These are phyloP conservation scores for Ogataea kodamae DNA, from an alignment of 805 yeast genomes.

Conservation along the genomic window DNA sequence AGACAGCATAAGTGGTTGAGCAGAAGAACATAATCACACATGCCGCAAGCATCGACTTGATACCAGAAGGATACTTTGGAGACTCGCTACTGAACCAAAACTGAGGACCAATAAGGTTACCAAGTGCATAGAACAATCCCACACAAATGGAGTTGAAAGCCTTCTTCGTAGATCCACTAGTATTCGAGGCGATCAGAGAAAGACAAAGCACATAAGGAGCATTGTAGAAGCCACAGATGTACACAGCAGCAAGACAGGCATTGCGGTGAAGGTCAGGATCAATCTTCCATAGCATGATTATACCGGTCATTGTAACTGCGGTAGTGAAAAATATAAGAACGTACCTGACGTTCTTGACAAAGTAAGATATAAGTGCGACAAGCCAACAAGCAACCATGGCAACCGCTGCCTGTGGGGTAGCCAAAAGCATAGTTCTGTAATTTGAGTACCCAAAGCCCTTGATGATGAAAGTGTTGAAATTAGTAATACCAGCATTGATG, in stretches of 20 bases:
- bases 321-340: constrained; percentile 25
- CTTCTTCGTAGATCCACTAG: constrained; percentile 59
- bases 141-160: constrained; percentile 49
- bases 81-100: constrained; percentile 48
- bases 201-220: constrained; percentile 19
- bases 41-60: constrained; percentile 39
- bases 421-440: constrained; percentile 35
- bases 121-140: constrained; percentile 50
- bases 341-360: constrained; percentile 23
- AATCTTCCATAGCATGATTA: constrained; percentile 24
- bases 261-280: constrained; percentile 13
- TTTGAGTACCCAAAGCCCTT: constrained; percentile 33
- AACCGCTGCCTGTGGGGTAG: constrained; percentile 33
- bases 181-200: constrained; percentile 37
- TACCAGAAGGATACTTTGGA: constrained; percentile 56
- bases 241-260: constrained; percentile 23
- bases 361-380: constrained; percentile 15
- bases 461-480: constrained; percentile 45
- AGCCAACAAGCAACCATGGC: constrained; percentile 33
- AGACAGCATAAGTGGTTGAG: constrained; percentile 15
- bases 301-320: constrained; percentile 30
- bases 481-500: constrained; percentile 56
- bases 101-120: constrained; percentile 63
- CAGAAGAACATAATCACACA: constrained; percentile 23
- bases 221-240: constrained; percentile 20